Evolutionary conservation across 495 filamentous ascomycete species (phyloP).

Genomic region (Daldinia loculata): DNA sequence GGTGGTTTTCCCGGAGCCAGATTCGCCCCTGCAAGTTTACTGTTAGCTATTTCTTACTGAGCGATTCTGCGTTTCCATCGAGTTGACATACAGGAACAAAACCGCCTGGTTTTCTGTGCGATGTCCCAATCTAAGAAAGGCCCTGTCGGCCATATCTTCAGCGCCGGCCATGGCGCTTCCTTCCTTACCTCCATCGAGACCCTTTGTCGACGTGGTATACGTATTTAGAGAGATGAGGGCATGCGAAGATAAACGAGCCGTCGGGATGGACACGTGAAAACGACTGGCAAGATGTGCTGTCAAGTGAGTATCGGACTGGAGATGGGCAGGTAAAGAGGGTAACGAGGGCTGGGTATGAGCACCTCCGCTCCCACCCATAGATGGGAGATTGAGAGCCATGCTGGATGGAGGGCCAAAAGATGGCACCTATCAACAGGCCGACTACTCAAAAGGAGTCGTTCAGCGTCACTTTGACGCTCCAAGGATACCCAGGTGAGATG

Average conservation of each 20-base stretch:
- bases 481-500: neutral
- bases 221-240: constrained; percentile 92
- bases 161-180: constrained; percentile 87
- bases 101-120: constrained; percentile 92
- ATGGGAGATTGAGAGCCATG: constrained; percentile 59
- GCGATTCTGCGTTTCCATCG: neutral
- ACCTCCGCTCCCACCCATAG: constrained; percentile 58
- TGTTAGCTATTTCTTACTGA: constrained; percentile 35
- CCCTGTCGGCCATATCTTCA: constrained; percentile 86
- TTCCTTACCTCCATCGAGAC: constrained; percentile 86
- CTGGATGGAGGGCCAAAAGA: constrained; percentile 43
- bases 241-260: constrained; percentile 86
- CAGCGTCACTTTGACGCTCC: constrained; percentile 24
- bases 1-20: constrained; percentile 94
- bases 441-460: constrained; percentile 22
- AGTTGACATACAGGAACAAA: constrained; percentile 80
- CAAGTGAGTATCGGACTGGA: constrained; percentile 95
- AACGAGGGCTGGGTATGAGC: constrained; percentile 90
- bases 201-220: constrained; percentile 85
- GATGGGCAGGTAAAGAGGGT: constrained; percentile 85
- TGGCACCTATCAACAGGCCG: constrained; percentile 37
- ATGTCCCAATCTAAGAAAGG: constrained; percentile 84
- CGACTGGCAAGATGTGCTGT: constrained; percentile 96
- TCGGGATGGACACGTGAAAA: constrained; percentile 89
- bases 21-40: constrained; percentile 75